These are phyloP conservation scores for Bromus sterilis DNA, from an alignment of 176 grass and related monocot species.

Conservation along the genomic window DNA sequence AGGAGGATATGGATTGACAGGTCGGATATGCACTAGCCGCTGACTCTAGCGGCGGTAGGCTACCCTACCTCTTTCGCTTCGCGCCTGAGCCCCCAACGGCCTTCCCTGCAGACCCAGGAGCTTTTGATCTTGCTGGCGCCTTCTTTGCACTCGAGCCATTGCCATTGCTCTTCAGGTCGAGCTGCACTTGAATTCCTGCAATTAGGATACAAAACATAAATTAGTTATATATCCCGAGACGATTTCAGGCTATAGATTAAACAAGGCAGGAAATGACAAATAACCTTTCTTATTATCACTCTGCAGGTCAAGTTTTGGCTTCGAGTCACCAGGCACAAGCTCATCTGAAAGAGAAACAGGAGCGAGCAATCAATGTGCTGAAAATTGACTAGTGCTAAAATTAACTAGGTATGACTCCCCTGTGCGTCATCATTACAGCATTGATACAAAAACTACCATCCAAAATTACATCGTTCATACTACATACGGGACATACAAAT, in stretches of 20 bases:
- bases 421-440: not conserved
- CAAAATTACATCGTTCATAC: not conserved
- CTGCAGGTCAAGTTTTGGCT: slow-evolving; percentile 69
- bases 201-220: not conserved
- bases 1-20: too few species aligned
- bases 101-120: slow-evolving; percentile 43
- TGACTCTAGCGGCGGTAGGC: not conserved
- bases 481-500: not conserved
- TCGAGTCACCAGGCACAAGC: slow-evolving; percentile 18
- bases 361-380: not conserved
- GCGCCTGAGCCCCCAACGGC: slow-evolving; percentile 30
- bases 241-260: not conserved
- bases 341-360: slow-evolving; percentile 44
- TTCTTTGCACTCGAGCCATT: slow-evolving; percentile 49
- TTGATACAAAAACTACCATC: too few species aligned
- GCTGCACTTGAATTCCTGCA: slow-evolving; percentile 85
- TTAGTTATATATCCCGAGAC: not conserved
- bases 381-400: not conserved
- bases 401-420: not conserved
- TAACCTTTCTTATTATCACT: slow-evolving; percentile 83
- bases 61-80: slow-evolving; percentile 88
- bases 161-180: slow-evolving; percentile 68
- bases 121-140: slow-evolving; percentile 39
- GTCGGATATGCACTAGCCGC: not conserved
- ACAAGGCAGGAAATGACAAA: not conserved